Evolutionary conservation across 345 rosid genomes (phyloP).

Genomic region (Hypericum perforatum): DNA sequence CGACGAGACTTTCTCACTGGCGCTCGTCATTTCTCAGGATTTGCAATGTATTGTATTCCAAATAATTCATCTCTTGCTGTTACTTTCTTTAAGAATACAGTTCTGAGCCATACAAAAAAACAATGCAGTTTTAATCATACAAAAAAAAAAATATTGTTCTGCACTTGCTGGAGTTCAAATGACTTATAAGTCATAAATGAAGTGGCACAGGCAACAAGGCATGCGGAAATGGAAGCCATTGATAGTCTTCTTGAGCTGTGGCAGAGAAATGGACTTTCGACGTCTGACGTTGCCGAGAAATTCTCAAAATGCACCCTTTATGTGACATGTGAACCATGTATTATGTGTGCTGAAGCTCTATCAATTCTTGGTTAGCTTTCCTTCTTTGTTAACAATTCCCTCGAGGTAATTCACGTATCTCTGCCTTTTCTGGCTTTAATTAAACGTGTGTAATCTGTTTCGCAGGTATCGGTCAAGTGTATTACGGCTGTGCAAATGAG

Average conservation of each 20-base stretch:
- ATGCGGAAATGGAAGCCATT: conserved; percentile 94
- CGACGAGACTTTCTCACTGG: too few relatives aligned
- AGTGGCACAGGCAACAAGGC: conserved; percentile 56
- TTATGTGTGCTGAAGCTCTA: conserved; percentile 87
- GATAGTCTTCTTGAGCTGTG: conserved; percentile 62
- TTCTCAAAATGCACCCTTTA: conserved; percentile 55
- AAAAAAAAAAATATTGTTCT: too few relatives aligned
- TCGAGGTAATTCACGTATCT: background rate
- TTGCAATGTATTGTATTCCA: too few relatives aligned
- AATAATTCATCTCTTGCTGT: too few relatives aligned
- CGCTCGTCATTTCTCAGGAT: too few relatives aligned
- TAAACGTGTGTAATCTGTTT: background rate
- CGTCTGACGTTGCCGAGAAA: conserved; percentile 44
- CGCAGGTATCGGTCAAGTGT: conserved; percentile 57
- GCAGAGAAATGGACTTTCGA: conserved; percentile 44
- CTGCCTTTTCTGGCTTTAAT: conserved; percentile 1
- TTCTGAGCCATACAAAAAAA: too few relatives aligned
- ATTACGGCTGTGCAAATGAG: conserved; percentile 70
- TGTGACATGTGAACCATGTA: conserved; percentile 90
- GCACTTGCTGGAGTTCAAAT: too few relatives aligned
- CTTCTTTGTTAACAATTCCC: background rate
- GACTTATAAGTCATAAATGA: too few relatives aligned
- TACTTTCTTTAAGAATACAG: too few relatives aligned
- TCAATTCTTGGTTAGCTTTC: conserved; percentile 50
- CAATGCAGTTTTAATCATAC: too few relatives aligned